phyloP scores from a whole-genome alignment of 768 basidiomycete species.

The Saitozyma podzolica region DNA sequence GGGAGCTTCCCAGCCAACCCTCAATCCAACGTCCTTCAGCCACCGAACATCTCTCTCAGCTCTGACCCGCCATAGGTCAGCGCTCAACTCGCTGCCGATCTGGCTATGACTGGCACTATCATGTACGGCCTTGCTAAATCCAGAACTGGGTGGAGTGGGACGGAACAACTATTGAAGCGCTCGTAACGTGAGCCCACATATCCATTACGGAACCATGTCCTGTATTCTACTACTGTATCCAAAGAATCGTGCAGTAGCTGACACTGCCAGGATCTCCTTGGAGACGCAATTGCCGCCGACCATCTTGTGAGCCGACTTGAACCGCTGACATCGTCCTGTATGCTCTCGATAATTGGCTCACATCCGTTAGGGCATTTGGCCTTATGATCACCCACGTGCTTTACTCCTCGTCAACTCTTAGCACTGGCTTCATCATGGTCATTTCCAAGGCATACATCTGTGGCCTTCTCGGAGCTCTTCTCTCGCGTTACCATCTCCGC shows the following conservation, averaged over 20 bases:
- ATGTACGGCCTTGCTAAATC: slow-evolving; percentile 12
- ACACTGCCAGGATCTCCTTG: neutral
- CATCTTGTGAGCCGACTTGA: neutral
- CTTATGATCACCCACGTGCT: neutral
- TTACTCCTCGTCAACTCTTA: no score
- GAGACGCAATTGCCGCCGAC: neutral
- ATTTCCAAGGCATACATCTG: no score
- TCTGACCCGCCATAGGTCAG: neutral
- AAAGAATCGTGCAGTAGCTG: neutral
- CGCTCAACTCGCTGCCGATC: slow-evolving; percentile 4
- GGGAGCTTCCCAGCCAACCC: no score
- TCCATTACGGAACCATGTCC: no score
- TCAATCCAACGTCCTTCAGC: no score
- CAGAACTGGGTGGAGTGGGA: slow-evolving; percentile 10
- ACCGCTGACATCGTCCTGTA: neutral
- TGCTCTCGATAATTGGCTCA: neutral
- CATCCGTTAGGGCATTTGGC: neutral
- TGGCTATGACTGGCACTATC: slow-evolving; percentile 6
- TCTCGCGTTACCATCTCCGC: no score
- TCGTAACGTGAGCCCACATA: slow-evolving; percentile 1
- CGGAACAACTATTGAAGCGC: slow-evolving; percentile 6
- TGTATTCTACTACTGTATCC: no score
- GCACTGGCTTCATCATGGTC: no score
- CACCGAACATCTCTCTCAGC: no score
- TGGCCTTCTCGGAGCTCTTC: no score